Evolutionary conservation across 1,284 basidiomycete species (phyloP), one percentile per base, ranked within the genome.

Genomic region (Microbotryum intermedium): DNA sequence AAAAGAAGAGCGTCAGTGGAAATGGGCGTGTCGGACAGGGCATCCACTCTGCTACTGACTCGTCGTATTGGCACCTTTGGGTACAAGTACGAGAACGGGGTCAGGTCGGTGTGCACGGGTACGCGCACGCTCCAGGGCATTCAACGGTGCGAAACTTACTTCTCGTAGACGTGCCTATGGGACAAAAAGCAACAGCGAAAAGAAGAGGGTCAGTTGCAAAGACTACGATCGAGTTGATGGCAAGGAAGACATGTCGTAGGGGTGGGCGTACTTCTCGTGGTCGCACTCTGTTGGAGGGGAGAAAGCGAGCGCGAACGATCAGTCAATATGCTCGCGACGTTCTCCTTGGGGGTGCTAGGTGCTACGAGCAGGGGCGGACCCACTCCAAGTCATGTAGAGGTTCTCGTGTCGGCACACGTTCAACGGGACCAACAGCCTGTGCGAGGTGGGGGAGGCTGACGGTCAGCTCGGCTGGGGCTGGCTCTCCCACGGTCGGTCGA

Each of bases 341-440:
- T 21, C 46, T 6, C 11, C 46, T n/a, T 30, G 57, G 34, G 34
- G n/a, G n/a, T n/a, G n/a, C 13, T 6, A 46, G 6, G 3, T 0
- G 0, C 21, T n/a, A 10, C 21, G 29, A n/a, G 34, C 13, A 21
- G 43, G 10, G 6, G 4, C 3, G 26, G 28, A 66, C 69, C 29
- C 56, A 71, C 70, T 84, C 94, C 94, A 98, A 51, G 79, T 84
- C 7, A 86, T 83, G 0, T 87, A 86, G 2, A 97, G 79, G 69
- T 87, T 91, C 0, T 92, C 94, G 71, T 95, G 94, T 71, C 30
- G 10, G 26, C 18, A 30, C 25, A 69, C 67, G 59, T 72, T 69
- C n/a, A 72, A 61, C 2, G 70, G 69, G 23, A 72, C 63, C 34
- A 72, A 53, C 30, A 69, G 47, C 49, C 66, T 67, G 25, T 10